These are phyloP conservation scores for Leptosphaerulina australis DNA, from an alignment of 2,329 filamentous ascomycete species.

Conservation along the genomic window DNA sequence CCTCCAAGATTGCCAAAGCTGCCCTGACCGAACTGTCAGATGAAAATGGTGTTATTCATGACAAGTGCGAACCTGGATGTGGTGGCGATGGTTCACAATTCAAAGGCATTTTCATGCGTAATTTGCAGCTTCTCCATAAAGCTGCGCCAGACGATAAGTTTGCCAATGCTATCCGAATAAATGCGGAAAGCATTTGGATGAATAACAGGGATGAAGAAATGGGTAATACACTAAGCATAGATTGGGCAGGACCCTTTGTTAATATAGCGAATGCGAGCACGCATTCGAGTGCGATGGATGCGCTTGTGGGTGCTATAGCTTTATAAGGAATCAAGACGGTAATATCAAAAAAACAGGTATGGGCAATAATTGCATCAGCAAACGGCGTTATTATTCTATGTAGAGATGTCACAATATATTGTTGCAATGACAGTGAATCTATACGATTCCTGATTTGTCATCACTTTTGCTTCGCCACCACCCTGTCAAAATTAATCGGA, in stretches of 20 bases:
- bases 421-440: not conserved
- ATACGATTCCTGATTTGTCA: not conserved
- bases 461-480: too few species aligned
- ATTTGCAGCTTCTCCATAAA: conserved; percentile 64
- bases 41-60: conserved; percentile 49
- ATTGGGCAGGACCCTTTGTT: conserved; percentile 68
- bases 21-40: conserved; percentile 47
- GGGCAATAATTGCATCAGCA: conserved; percentile 5
- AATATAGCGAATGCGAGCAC: conserved; percentile 61
- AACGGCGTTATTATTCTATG: not conserved
- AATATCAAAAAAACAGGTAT: not conserved
- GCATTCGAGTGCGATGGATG: conserved; percentile 70
- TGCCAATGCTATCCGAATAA: conserved; percentile 62
- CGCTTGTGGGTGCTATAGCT: conserved; percentile 64
- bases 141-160: conserved; percentile 59
- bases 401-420: not conserved
- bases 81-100: conserved; percentile 64
- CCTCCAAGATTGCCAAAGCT: conserved; percentile 48
- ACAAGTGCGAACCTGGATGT: conserved; percentile 49
- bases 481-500: too few species aligned
- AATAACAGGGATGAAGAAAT: conserved; percentile 59
- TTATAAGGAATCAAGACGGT: not conserved
- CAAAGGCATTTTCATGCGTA: conserved; percentile 73
- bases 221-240: conserved; percentile 61
- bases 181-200: conserved; percentile 70